Base-by-base conservation (phyloP, 768 basidiomycete genomes). In the Auriscalpium microsporum region DNA sequence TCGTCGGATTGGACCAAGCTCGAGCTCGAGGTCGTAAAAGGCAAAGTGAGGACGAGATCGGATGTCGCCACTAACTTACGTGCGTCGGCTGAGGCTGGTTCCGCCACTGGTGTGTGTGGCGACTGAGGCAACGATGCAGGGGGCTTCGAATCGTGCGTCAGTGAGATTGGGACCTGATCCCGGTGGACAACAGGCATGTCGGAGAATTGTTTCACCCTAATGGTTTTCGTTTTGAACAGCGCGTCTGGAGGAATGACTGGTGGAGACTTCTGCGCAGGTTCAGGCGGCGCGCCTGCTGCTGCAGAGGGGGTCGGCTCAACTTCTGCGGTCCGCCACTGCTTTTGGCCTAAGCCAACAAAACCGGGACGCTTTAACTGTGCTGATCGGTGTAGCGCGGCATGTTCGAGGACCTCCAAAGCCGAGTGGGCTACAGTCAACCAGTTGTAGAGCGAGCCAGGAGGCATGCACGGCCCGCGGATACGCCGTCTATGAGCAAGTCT, bases 361-460 rank as follows among this genome's bases (percentile, higher is more conserved):
- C 55, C 52, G 77, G 78, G 8, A 23, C 50, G 56, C 33, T 57
- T 51, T n/a, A 65, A 46, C 54, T 71, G 70, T 2, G 75, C 67
- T 17, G 76, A 77, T 65, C 81, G 76, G 37, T 85, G 76, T 37
- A 75, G 77, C 4, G 81, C 81, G 36, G 83, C 85, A 74, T 83
- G 79, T 10, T 77, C 71, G 37, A 85, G 65, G 53, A 90, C 82
- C 54, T 85, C 80, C 52, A 75, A 72, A 17, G 79, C 69, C 13
- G 84, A 79, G 56, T 80, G 77, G 48, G 79, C 71, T 34, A 87
- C 86, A 63, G 84, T 85, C 54, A 86, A 66, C 81, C 83, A 86
- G 73, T 84, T 86, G 71, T 78, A 88, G 11, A 77, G 77, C 36
- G 83, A 78, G 48, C 84, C 77, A 50, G 86, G 83, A 62, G 85